Evolutionary conservation across 2,329 filamentous ascomycete genomes (phyloP), one percentile per base, ranked within the genome.

Genomic region (Fusarium palustre): DNA sequence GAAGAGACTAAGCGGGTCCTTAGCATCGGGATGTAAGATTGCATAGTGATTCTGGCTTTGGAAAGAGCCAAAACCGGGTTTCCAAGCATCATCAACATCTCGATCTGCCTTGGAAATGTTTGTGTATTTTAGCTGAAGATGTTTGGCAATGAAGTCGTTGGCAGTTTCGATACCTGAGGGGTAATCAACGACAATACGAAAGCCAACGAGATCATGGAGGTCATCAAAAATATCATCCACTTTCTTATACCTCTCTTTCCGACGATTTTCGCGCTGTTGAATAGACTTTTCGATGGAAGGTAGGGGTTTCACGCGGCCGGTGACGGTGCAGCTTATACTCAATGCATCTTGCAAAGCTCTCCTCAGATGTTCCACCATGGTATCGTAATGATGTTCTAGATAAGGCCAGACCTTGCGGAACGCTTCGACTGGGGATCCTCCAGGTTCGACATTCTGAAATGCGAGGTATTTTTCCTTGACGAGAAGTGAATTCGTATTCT

Each of bases 81-180:
- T 36, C 16, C 34, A 36, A 11, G 8, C 16, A 18, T 3, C 16
- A 4, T n/a, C 16, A 8, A 36, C 34, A 3, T 36, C 4, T 11
- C 34, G 34, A 18, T 36, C 34, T 36, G 16, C 34, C 4, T 36
- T 36, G 9, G n/a, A 36, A 2, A 6, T 18, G 7, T 9, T 36
- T n/a, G 9, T 36, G 8, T 2, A 36, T 18, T 5, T 36, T 18
- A n/a, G 16, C 2, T 36, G 8, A 36, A 36, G 3, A 16, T 11
- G 18, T n/a, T n/a, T 2, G 9, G 9, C 5, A 3, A 36, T 36
- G 9, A 36, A 36, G 9, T 1, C 16, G 0, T n/a, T 11, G 8
- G 4, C 34, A 18, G 2, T 36, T 36, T 10, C 34, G 16, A 36
- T 36, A 16, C 34, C 16, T 3, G 34, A 36, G 4, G 34, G 34